These are phyloP conservation scores for Mucuna pruriens DNA, from an alignment of 306 rosid genomes.

Conservation along the genomic window DNA sequence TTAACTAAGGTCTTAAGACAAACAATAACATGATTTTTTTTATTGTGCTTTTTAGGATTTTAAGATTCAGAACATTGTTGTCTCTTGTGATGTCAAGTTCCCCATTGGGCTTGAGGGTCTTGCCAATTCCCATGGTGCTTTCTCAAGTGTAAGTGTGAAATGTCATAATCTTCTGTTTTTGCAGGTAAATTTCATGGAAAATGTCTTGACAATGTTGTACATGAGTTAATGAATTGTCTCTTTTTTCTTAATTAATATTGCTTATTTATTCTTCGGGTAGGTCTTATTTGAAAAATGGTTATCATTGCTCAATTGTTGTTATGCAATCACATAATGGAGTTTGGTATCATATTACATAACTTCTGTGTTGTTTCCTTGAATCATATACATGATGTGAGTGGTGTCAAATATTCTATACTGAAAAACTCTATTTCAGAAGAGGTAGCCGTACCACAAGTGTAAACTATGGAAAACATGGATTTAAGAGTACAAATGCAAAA, in stretches of 20 bases:
- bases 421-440: not conserved
- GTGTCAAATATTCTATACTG: not conserved
- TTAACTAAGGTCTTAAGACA: too few species aligned
- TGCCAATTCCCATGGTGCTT: constrained; percentile 81
- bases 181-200: not conserved
- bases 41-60: constrained; percentile 50
- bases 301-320: not conserved
- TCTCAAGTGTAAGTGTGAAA: constrained; percentile 72
- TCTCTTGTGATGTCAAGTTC: constrained; percentile 90
- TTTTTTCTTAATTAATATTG: too few species aligned
- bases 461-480: not conserved
- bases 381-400: not conserved
- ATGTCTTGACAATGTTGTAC: not conserved
- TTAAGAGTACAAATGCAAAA: not conserved
- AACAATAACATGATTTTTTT: too few species aligned
- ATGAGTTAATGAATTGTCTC: not conserved
- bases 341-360: not conserved
- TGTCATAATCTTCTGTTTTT: not conserved
- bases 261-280: not conserved
- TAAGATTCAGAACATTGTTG: constrained; percentile 88
- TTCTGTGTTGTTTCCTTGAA: not conserved
- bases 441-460: not conserved
- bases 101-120: constrained; percentile 93
- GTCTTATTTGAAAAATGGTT: not conserved
- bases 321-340: not conserved